Evolutionary conservation across 2,329 filamentous ascomycete species (phyloP), one percentile per base, ranked within the genome.

Genomic region (Pseudogymnoascus sp.): DNA sequence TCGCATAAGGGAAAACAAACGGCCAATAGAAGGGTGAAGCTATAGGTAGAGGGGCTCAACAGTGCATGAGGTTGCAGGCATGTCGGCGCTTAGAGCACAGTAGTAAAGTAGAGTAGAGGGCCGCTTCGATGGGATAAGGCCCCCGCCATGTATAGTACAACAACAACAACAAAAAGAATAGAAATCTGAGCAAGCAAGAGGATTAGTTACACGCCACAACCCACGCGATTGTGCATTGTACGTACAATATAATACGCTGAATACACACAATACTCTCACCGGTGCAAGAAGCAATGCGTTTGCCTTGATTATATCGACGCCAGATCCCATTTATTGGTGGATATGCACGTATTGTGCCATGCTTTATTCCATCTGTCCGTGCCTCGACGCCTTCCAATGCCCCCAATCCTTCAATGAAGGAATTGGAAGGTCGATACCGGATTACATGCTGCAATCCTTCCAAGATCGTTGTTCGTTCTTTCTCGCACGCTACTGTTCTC

Each of bases 61-160:
- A 37, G 49, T 61, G 62, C 62, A 63, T 63, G 43, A 49, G 41
- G 49, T 37, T 25, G 49, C 62, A 65, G 62, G 63, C 28, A 37
- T 61, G 31, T 60, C 63, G 62, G 63, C 63, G 63, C 63, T 63
- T 65, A 65, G 37, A 63, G 41, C 28, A 16, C n/a, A 33, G 28
- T 18, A 23, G 21, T 23, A 23, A 23, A 23, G 21, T 23, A 31
- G 28, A 23, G 21, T 23, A 31, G 28, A 23, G 21, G 21, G 41
- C 18, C 43, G 23, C 43, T n/a, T 49, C 23, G 38, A 41, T 28
- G 45, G 25, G 25, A 52, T 31, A 52, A 52, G 45, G 45, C 25
- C 25, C 21, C 25, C 11, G 25, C 25, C 25, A 31, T 52, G 25
- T 31, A 52, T 12, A 31, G 23, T 33, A 52, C 45, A 28, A 31